Percentiles rank a stretch among this genome's conserved stretches.
Evolutionary conservation across 2,329 filamentous ascomycete species (phyloP).

Genomic region (Fusarium humuli): DNA sequence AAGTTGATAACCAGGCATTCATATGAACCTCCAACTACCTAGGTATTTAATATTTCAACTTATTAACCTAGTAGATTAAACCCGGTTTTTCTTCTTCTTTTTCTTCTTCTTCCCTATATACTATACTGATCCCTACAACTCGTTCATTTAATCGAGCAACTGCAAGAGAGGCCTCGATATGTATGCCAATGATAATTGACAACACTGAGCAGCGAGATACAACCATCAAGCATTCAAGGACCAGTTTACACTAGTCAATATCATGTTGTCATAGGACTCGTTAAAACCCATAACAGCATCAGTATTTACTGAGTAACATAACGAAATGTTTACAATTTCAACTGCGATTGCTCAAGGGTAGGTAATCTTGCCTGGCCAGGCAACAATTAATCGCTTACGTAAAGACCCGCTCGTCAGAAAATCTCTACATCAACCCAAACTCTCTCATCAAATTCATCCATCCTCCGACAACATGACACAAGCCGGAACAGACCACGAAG

Average conservation of each 20-base stretch:
- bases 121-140: neutral
- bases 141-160: neutral
- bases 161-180: neutral
- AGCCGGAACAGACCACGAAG: slow-evolving; percentile 48
- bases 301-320: neutral
- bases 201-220: too few relatives aligned
- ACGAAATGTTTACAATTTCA: neutral
- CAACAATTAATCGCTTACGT: slow-evolving; percentile 33
- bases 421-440: slow-evolving; percentile 26
- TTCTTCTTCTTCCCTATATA: neutral
- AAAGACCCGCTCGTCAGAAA: slow-evolving; percentile 27
- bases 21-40: neutral
- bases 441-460: slow-evolving; percentile 3
- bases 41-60: neutral
- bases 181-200: neutral
- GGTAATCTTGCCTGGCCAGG: slow-evolving; percentile 6
- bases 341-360: slow-evolving; percentile 4
- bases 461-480: slow-evolving; percentile 48
- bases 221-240: neutral
- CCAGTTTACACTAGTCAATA: neutral
- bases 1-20: neutral
- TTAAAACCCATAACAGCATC: neutral
- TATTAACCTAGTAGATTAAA: neutral
- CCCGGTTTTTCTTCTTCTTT: too few relatives aligned
- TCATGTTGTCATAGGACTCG: neutral